A percentile compares a stretch with the other conserved stretches of the same genome.
phyloP scores from a whole-genome alignment of 768 basidiomycete genomes.

The Kondoa subrosea region DNA sequence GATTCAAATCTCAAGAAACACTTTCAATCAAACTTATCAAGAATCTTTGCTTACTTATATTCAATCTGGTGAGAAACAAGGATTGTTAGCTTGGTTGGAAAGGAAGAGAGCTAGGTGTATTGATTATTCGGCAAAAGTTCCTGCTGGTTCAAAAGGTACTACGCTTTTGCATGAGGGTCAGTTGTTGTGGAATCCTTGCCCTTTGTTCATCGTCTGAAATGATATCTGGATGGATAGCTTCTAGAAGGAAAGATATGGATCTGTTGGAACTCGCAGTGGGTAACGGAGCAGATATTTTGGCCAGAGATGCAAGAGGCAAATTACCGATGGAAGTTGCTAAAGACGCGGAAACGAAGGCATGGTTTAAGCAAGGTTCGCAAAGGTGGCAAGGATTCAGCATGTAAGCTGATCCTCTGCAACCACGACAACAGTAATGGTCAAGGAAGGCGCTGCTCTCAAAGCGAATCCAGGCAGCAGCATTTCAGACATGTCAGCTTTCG shows the following conservation, averaged over 20 bases:
- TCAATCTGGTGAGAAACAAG: slow-evolving; percentile 14
- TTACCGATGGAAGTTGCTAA: slow-evolving; percentile 52
- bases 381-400: not conserved
- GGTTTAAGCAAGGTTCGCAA: slow-evolving; percentile 56
- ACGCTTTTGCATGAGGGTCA: slow-evolving; percentile 74
- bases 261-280: slow-evolving; percentile 69
- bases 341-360: slow-evolving; percentile 57
- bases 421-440: slow-evolving; percentile 11
- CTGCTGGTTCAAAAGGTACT: slow-evolving; percentile 44
- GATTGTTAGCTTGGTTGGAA: not conserved
- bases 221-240: not conserved
- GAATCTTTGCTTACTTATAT: slow-evolving; percentile 24
- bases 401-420: not conserved
- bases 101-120: slow-evolving; percentile 45
- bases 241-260: slow-evolving; percentile 50
- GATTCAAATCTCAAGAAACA: slow-evolving; percentile 63
- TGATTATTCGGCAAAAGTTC: slow-evolving; percentile 40
- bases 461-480: not conserved
- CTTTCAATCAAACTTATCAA: slow-evolving; percentile 25
- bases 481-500: not conserved
- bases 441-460: slow-evolving; percentile 15
- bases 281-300: slow-evolving; percentile 76
- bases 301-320: slow-evolving; percentile 57
- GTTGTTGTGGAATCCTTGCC: slow-evolving; percentile 19
- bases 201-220: not conserved